Evolutionary conservation across 2,329 filamentous ascomycete species (phyloP), one percentile per base, ranked within the genome.

Genomic region (Pleomassaria siparia): DNA sequence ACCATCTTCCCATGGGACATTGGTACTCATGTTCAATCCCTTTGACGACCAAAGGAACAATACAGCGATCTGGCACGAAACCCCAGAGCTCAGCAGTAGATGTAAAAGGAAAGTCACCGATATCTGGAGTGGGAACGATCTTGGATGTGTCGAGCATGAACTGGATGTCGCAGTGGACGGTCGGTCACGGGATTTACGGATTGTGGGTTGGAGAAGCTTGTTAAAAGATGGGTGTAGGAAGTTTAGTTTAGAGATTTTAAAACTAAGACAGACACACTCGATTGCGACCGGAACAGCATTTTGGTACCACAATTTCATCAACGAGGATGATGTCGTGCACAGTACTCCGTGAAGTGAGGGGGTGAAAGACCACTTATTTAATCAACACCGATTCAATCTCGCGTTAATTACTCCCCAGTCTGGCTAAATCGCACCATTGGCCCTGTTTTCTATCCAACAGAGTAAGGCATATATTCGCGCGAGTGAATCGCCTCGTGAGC

Each of bases 11-110:
- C 50, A 57, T 11, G 61, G 62, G 1, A 59, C 54, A 1, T 45
- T 64, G 29, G 59, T 67, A 2, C 54, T 67, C 20, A 47, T 56
- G n/a, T 50, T 67, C 30, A 67, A 67, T 39, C 44, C 53, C 24
- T 44, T 30, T 30, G 15, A 22, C 11, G 33, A 18, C 4, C 39
- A 29, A 5, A 41, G 28, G 15, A 39, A 20, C 4, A 46, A 51
- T 35, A 37, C 37, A 8, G 47, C 45, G 28, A 29, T 35, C 32
- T 55, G 36, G 28, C 18, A 21, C n/a, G 53, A 55, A 44, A 45
- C 53, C 7, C 53, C 50, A 6, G 46, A 43, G 15, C 42, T 55
- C 18, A 18, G 40, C 22, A 33, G 12, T 8, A 40, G 28, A 4
- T 44, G 26, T 3, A 44, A 22, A 6, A 47, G 43, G 20, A 6